Evolutionary conservation across 2,329 filamentous ascomycete genomes (phyloP).

Genomic region (Lasiodiplodia theobromae): DNA sequence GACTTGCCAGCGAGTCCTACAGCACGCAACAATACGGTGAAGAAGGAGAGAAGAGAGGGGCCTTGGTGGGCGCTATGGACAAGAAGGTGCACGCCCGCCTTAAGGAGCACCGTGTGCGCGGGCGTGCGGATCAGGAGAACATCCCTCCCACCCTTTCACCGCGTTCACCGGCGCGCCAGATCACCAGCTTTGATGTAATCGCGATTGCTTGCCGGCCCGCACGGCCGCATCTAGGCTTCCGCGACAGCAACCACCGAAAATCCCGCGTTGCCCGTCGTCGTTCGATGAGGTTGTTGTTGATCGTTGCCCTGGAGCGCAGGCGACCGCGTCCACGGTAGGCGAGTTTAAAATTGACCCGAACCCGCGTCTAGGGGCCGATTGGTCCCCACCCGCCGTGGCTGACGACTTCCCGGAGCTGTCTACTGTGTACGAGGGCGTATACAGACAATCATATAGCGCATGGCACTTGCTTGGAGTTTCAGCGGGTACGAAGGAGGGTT

Average conservation of each 20-base stretch:
- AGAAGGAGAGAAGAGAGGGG: slow-evolving; percentile 6
- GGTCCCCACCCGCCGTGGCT: slow-evolving; percentile 1
- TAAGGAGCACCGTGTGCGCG: neutral
- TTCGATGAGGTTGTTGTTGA: neutral
- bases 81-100: slow-evolving; percentile 5
- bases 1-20: neutral
- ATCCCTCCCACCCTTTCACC: slow-evolving; percentile 1
- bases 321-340: neutral
- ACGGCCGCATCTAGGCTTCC: neutral
- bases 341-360: slow-evolving; percentile 24
- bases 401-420: neutral
- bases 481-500: neutral
- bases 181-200: slow-evolving; percentile 22
- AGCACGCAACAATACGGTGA: slow-evolving; percentile 16
- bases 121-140: slow-evolving; percentile 23
- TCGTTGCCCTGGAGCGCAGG: neutral
- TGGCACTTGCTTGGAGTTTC: slow-evolving; percentile 1
- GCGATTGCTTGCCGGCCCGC: slow-evolving; percentile 22
- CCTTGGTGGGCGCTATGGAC: neutral
- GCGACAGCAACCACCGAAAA: neutral
- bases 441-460: slow-evolving; percentile 10
- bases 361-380: neutral
- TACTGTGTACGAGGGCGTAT: slow-evolving; percentile 3
- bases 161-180: slow-evolving; percentile 7
- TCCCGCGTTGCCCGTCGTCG: neutral